A percentile compares a stretch with the other conserved stretches of the same genome.
Evolutionary conservation across 192 early-diverging fungal species (phyloP).

Genomic region (Coemansia umbellata): DNA sequence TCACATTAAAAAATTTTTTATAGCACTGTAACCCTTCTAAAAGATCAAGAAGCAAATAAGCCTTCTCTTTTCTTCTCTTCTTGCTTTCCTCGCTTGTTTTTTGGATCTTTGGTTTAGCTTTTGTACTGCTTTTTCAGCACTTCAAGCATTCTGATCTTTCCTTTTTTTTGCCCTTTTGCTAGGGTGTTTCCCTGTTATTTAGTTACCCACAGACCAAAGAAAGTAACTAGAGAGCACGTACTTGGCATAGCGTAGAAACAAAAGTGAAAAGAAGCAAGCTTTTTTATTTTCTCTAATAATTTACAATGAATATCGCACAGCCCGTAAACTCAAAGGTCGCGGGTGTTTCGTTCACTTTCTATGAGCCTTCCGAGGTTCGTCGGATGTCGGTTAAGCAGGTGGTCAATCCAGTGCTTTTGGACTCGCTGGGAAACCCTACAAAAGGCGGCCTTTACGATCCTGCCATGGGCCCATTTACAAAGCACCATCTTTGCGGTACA

Average conservation of each 20-base stretch:
- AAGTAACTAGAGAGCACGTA: no score
- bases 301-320: slow-evolving; percentile 78
- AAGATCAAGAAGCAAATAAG: neutral
- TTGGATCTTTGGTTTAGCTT: neutral
- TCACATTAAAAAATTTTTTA: slow-evolving; percentile 15
- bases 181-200: neutral
- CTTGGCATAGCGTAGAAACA: no score
- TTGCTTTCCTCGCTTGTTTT: slow-evolving; percentile 1
- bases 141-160: neutral
- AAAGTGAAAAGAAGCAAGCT: neutral
- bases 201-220: neutral
- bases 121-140: neutral
- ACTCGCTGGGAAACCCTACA: slow-evolving; percentile 85
- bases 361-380: slow-evolving; percentile 78
- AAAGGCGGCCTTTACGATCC: slow-evolving; percentile 92
- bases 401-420: slow-evolving; percentile 80
- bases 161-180: neutral
- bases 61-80: neutral
- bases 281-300: neutral
- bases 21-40: neutral
- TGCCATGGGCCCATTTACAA: slow-evolving; percentile 88
- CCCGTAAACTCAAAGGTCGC: slow-evolving; percentile 77
- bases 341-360: slow-evolving; percentile 91
- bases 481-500: slow-evolving; percentile 75
- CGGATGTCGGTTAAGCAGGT: slow-evolving; percentile 95